Base-by-base conservation (phyloP, 2,329 filamentous ascomycete genomes). In the Coleophoma cylindrospora region DNA sequence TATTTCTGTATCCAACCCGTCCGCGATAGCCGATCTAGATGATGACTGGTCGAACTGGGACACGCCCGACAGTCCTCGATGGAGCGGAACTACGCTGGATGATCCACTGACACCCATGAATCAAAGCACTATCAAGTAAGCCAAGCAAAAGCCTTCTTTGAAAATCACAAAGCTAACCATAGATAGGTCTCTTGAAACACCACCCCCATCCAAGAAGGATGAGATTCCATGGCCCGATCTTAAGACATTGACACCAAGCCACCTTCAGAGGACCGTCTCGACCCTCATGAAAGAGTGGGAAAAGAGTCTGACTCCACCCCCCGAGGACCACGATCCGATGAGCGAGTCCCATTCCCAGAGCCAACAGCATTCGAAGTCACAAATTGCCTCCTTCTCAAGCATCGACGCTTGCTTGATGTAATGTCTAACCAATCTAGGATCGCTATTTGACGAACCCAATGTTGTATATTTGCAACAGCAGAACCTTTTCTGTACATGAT, bases 241-340 rank as follows among this genome's bases (percentile, higher is more conserved):
- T 72, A 84, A 62, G 65, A 82, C 51, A 65, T 87, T 27, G 37
- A 65, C 61, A 27, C 87, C 91, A 0, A 84, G 83, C 58, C 91
- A 89, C 60, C 72, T 96, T 58, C 89, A 90, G 65, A 80, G 83
- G 36, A 92, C 89, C 1, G 89, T 91, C n/a, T 87, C 84, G 34
- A 87, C 86, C 54, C 75, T 96, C 50, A 90, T 96, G 82, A 87
- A 84, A 56, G 91, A 96, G 64, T 95, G 90, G 89, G 92, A 97
- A 71, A 89, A 83, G 67, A 88, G 81, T 57, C 72, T 91, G 13
- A 82, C 79, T 2, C 75, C 81, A 34, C 72, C 77, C 1, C 61
- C 67, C 3, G 52, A 54, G 34, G 54, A 55, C 32, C 37, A 40
- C 11, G 50, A 56, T 34, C 50, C 47, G 32, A 11, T 50, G 12